Evolutionary conservation across 2,329 filamentous ascomycete genomes (phyloP).

Genomic region (Lachnellula hyalina): DNA sequence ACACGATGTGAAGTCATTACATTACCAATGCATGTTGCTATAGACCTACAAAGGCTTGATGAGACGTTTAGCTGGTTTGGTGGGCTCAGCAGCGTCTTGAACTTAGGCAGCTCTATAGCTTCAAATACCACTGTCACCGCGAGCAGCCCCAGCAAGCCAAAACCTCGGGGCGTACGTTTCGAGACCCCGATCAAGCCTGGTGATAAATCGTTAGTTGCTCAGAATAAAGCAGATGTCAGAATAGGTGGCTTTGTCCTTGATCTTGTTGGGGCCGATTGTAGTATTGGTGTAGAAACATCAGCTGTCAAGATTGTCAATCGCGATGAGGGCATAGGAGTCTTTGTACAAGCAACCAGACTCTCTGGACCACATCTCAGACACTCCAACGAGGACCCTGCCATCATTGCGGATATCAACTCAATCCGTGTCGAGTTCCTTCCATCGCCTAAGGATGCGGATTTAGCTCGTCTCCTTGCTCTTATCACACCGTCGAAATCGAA

Average conservation of each 20-base stretch:
- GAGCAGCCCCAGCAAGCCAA: constrained; percentile 35
- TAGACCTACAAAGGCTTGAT: constrained; percentile 78
- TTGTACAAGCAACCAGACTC: constrained; percentile 70
- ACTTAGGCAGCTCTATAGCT: constrained; percentile 78
- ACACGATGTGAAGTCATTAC: constrained; percentile 63
- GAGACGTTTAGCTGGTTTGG: constrained; percentile 86
- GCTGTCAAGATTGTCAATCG: constrained; percentile 77
- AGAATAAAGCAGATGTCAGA: constrained; percentile 66
- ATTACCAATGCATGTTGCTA: constrained; percentile 66
- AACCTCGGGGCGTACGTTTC: constrained; percentile 55
- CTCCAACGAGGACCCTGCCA: constrained; percentile 50
- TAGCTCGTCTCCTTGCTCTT: constrained; percentile 75
- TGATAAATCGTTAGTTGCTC: constrained; percentile 22
- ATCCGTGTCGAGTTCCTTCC: constrained; percentile 68
- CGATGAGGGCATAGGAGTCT: constrained; percentile 64
- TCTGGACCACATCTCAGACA: constrained; percentile 61
- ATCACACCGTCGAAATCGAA: constrained; percentile 90
- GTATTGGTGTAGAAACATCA: constrained; percentile 67
- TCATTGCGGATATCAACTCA: constrained; percentile 57
- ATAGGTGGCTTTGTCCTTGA: constrained; percentile 72
- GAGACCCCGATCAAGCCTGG: constrained; percentile 37
- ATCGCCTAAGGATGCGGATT: constrained; percentile 69
- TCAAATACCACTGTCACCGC: constrained; percentile 57
- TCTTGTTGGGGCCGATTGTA: constrained; percentile 73
- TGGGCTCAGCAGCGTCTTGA: constrained; percentile 84